Evolutionary conservation across 257 asterid genomes (phyloP), one percentile per base, ranked within the genome.

Genomic region (Rhazya stricta): DNA sequence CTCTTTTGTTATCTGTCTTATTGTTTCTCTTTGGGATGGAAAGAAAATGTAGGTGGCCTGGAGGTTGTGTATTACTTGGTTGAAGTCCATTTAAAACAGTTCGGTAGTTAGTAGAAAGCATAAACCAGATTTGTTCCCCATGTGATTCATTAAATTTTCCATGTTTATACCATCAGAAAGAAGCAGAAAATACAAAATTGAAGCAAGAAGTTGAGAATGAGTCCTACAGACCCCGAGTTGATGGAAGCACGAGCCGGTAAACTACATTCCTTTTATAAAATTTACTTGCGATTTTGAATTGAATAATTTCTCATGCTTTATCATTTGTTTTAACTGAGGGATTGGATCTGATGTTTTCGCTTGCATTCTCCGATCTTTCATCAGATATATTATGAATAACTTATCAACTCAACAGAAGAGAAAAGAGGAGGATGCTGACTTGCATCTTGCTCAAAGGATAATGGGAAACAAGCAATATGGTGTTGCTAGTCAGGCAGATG

Each of bases 161-260:
- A 42, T 78, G 19, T 66, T 74, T 80, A 56, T 76, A 41, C 46
- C 53, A 71, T 78, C 86, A 94, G 99, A 88, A 84, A 80, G 96
- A 95, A 79, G 88, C 87, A n/a, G 96, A 86, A 84, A 83, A 37
- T 51, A 56, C 85, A 58, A 88, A 80, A 79, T 86, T 70, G 57
- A 85, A 78, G 67, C 85, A 81, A 77, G 84, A 61, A 68, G 69
- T 81, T 71, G 80, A 71, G 75, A 74, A 76, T 77, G 83, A 79
- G 70, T 74, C 88, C 34, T 80, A 84, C 60, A 86, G 87, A 83
- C 76, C 61, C 43, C 83, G 27, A 69, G 68, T 84, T 77, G 94
- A 86, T 80, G 97, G 92, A 74, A 90, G 88, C 83, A 79, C 96
- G 78, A 91, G 94, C 96, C 86, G 97, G 99, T 90, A 53, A 74